Conservation (phyloP, 257 asterid species). For the Jacaranda copaia region DNA sequence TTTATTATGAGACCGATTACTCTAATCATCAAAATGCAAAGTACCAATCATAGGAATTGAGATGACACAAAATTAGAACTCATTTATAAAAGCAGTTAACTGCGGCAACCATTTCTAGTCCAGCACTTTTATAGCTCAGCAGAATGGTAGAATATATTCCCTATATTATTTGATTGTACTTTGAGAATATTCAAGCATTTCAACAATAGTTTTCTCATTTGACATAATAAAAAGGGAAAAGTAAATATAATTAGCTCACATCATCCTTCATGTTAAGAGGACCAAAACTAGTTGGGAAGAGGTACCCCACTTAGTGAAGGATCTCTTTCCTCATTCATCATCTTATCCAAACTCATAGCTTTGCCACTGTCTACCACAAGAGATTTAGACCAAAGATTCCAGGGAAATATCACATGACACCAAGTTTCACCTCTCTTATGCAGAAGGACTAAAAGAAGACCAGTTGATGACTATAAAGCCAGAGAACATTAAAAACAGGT, state of each 20-base stretch:
- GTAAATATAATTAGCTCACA: neutral
- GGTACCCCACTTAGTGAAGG: neutral
- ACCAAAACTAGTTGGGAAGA: neutral
- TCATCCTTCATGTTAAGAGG: neutral
- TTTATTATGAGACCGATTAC: no score
- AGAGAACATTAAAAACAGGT: slow-evolving; percentile 8
- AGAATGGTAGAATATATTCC: neutral
- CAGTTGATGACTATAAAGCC: neutral
- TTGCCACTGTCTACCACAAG: neutral
- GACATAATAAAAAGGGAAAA: neutral
- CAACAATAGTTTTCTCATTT: neutral
- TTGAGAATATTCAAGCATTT: neutral
- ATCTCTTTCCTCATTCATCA: neutral
- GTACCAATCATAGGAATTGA: no score
- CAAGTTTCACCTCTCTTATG: neutral
- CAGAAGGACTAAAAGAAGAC: slow-evolving; percentile 3
- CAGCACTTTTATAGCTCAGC: neutral
- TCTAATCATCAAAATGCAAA: no score
- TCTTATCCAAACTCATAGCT: slow-evolving; percentile 8
- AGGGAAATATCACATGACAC: neutral
- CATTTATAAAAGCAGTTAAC: neutral
- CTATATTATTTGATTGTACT: neutral
- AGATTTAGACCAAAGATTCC: slow-evolving; percentile 8
- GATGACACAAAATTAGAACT: neutral
- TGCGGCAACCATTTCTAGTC: neutral